Percentiles rank a stretch among this genome's conserved stretches.
These are phyloP conservation scores for Blastobotrys chiropterorum DNA, from an alignment of 805 yeast genomes.

Conservation along the genomic window DNA sequence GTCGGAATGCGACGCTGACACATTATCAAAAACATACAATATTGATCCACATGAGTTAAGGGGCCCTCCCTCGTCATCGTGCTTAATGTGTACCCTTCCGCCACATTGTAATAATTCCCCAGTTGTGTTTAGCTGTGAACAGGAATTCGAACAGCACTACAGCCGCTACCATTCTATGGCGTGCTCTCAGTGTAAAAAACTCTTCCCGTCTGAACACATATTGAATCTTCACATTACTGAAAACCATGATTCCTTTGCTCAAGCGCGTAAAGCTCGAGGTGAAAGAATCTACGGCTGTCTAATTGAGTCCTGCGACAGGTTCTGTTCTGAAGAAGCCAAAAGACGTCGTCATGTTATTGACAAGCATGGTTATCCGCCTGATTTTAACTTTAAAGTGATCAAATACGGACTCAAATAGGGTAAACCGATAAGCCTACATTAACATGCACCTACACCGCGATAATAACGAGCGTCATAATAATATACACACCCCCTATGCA, in stretches of 20 bases:
- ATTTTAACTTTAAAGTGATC: conserved; percentile 11
- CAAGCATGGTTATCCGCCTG: conserved; percentile 44
- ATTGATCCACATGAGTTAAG: neutral
- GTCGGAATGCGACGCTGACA: neutral
- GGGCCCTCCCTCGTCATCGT: no score
- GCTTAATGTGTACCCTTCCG: neutral
- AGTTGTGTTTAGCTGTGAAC: neutral
- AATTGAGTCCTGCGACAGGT: conserved; percentile 35
- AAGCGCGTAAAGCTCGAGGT: conserved; percentile 35
- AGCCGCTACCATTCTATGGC: conserved; percentile 13
- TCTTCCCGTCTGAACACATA: conserved; percentile 39
- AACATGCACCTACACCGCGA: no score
- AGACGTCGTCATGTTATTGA: conserved; percentile 45
- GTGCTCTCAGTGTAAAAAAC: conserved; percentile 20
- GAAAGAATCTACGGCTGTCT: conserved; percentile 41
- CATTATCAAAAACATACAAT: neutral
- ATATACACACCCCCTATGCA: no score
- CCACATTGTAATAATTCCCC: neutral
- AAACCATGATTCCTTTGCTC: conserved; percentile 44
- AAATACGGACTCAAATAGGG: conserved; percentile 6
- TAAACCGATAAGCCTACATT: no score
- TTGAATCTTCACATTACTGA: conserved; percentile 47
- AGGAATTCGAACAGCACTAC: conserved; percentile 24
- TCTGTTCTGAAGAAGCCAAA: conserved; percentile 35
- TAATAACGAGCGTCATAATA: no score